Conservation (phyloP, 1,284 basidiomycete species). For the Tylopilus sp. region DNA sequence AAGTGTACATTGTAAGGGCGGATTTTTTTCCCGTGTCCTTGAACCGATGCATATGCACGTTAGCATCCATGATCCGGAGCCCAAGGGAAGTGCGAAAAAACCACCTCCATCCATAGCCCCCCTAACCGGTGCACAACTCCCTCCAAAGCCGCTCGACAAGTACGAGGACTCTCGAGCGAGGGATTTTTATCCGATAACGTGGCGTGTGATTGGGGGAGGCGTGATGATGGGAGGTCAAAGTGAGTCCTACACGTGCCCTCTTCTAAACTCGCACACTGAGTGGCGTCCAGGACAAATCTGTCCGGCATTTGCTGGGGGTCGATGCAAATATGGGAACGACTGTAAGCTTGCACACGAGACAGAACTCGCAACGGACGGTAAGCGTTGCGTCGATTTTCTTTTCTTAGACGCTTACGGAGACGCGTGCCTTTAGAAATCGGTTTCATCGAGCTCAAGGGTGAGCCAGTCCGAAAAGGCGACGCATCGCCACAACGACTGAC, state of each 20-base stretch:
- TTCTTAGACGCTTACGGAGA: background rate
- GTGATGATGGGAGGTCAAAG: constrained; percentile 47
- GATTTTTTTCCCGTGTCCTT: background rate
- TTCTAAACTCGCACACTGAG: background rate
- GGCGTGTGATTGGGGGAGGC: constrained; percentile 48
- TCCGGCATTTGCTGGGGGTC: constrained; percentile 34
- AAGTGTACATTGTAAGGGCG: constrained; percentile 64
- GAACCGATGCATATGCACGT: constrained; percentile 11
- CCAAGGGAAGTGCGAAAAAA: background rate
- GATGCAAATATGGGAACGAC: constrained; percentile 37
- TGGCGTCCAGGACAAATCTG: constrained; percentile 37
- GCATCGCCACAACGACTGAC: background rate
- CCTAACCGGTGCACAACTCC: constrained; percentile 12
- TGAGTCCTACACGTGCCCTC: constrained; percentile 21
- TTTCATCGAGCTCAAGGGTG: constrained; percentile 15
- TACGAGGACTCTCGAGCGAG: constrained; percentile 24
- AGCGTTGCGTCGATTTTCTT: constrained; percentile 5
- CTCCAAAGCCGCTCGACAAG: constrained; percentile 23
- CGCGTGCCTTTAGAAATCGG: constrained; percentile 14
- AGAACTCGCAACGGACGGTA: constrained; percentile 23
- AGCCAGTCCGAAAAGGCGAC: background rate
- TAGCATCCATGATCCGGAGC: constrained; percentile 37
- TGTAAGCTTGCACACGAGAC: constrained; percentile 40
- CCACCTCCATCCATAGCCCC: background rate
- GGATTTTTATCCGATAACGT: constrained; percentile 39